Conservation (phyloP, 805 yeast species). For the Candida andamanensis region DNA sequence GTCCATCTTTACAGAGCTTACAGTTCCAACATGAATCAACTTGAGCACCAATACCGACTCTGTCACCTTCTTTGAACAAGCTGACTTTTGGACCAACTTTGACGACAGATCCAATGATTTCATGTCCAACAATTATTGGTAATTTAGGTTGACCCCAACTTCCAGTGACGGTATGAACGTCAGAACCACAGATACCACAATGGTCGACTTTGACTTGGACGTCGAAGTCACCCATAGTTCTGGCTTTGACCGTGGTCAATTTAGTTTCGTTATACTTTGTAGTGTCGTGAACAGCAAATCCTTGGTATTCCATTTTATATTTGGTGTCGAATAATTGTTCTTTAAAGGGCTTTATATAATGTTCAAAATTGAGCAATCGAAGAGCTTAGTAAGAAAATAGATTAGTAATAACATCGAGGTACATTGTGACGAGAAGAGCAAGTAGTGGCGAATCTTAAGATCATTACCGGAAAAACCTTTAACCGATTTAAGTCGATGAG, state of each 20-base stretch:
- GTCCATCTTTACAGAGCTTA: slow-evolving; percentile 38
- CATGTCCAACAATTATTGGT: slow-evolving; percentile 51
- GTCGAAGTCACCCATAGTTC: slow-evolving; percentile 31
- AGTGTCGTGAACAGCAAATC: slow-evolving; percentile 27
- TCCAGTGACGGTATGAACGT: slow-evolving; percentile 50
- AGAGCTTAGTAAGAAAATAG: too few species aligned
- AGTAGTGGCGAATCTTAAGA: too few species aligned
- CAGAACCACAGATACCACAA: slow-evolving; percentile 65
- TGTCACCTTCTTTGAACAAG: slow-evolving; percentile 56
- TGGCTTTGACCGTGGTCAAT: slow-evolving; percentile 24
- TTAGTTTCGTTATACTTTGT: slow-evolving; percentile 31
- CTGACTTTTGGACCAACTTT: slow-evolving; percentile 54
- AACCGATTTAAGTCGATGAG: too few species aligned
- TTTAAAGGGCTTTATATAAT: too few species aligned
- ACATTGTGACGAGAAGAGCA: too few species aligned
- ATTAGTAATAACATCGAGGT: too few species aligned
- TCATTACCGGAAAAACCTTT: too few species aligned
- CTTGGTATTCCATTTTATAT: slow-evolving; percentile 15
- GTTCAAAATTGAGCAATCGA: too few species aligned
- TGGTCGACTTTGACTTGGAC: slow-evolving; percentile 54
- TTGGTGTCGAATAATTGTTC: too few species aligned
- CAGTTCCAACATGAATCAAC: slow-evolving; percentile 68
- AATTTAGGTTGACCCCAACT: slow-evolving; percentile 41
- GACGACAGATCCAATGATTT: slow-evolving; percentile 57
- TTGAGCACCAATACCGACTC: slow-evolving; percentile 80